These are phyloP conservation scores for Sclerospora graminicola DNA, from an alignment of 352 stramenopile genomes.

Conservation along the genomic window DNA sequence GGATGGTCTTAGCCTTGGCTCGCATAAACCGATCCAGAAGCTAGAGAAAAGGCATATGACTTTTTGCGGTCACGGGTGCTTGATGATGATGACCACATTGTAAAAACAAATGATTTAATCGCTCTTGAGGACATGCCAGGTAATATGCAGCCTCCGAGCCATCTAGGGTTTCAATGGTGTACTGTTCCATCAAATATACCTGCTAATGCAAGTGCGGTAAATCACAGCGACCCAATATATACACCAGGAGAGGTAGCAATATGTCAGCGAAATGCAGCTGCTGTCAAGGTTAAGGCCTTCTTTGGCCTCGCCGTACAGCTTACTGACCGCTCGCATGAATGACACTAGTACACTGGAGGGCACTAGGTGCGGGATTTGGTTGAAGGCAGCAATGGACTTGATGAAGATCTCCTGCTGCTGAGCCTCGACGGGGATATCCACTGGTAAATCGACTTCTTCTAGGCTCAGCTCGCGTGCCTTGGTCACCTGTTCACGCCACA, in stretches of 20 bases:
- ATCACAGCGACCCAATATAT: slow-evolving; percentile 53
- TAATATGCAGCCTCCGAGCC: slow-evolving; percentile 79
- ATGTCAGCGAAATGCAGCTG: slow-evolving; percentile 68
- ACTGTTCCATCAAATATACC: slow-evolving; percentile 71
- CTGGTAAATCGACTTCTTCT: slow-evolving; percentile 43
- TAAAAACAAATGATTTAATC: slow-evolving; percentile 51
- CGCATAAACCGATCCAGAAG: slow-evolving; percentile 69
- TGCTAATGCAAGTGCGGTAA: slow-evolving; percentile 68
- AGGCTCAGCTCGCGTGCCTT: slow-evolving; percentile 36
- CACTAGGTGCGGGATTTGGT: slow-evolving; percentile 57
- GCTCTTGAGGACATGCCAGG: slow-evolving; percentile 63
- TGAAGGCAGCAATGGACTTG: slow-evolving; percentile 57
- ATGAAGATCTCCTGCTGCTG: slow-evolving; percentile 29
- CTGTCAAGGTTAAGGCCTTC: slow-evolving; percentile 31
- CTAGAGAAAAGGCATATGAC: too few relatives aligned
- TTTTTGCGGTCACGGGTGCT: slow-evolving; percentile 55
- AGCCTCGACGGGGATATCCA: slow-evolving; percentile 17
- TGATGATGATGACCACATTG: too few relatives aligned
- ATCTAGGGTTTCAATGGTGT: slow-evolving; percentile 53
- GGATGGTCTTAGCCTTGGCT: slow-evolving; percentile 96
- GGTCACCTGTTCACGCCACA: slow-evolving; percentile 43
- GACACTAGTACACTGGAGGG: slow-evolving; percentile 49
- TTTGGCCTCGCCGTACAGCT: slow-evolving; percentile 55
- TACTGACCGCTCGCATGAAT: slow-evolving; percentile 55
- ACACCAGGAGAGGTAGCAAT: slow-evolving; percentile 65